Conservation (phyloP, 352 stramenopile species). For the Phytophthora pisi region DNA sequence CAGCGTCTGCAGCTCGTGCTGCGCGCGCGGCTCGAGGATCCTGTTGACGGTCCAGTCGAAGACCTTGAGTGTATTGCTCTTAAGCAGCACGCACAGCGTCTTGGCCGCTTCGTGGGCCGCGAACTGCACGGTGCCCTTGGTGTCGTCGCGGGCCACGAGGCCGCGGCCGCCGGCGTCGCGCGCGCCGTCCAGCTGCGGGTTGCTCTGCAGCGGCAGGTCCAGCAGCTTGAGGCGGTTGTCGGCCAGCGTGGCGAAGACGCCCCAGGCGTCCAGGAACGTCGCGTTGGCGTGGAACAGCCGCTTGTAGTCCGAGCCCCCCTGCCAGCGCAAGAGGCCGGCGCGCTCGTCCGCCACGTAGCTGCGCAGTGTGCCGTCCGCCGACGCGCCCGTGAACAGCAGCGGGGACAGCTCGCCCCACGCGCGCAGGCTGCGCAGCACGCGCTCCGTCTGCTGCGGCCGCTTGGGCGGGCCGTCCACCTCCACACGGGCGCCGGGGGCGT, state of each 20-base stretch:
- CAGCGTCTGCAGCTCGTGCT: slow-evolving; percentile 60
- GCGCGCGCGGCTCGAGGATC: slow-evolving; percentile 51
- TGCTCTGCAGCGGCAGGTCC: slow-evolving; percentile 59
- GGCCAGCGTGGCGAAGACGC: slow-evolving; percentile 60
- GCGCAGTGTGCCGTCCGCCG: slow-evolving; percentile 58
- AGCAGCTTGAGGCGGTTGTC: slow-evolving; percentile 68
- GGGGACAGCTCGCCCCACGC: slow-evolving; percentile 46
- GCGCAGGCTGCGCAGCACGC: slow-evolving; percentile 48
- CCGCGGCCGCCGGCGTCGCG: slow-evolving; percentile 11
- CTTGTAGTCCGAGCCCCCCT: slow-evolving; percentile 69
- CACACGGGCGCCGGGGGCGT: slow-evolving; percentile 48
- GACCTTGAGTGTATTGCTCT: slow-evolving; percentile 68
- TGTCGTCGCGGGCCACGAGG: slow-evolving; percentile 60
- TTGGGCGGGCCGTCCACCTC: slow-evolving; percentile 64
- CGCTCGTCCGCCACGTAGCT: slow-evolving; percentile 50
- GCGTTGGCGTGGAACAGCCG: slow-evolving; percentile 61
- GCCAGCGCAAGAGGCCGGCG: slow-evolving; percentile 45
- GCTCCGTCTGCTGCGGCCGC: slow-evolving; percentile 57
- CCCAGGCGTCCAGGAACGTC: slow-evolving; percentile 71
- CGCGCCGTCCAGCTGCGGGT: slow-evolving; percentile 39
- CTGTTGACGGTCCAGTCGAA: slow-evolving; percentile 77
- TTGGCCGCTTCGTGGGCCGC: slow-evolving; percentile 61
- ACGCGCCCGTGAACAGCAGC: slow-evolving; percentile 62
- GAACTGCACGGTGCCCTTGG: slow-evolving; percentile 62
- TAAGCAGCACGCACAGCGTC: slow-evolving; percentile 58